Percentiles rank a stretch among this genome's conserved stretches.
Conservation (phyloP, 148 eudicot genomes). For the Bassia scoparia region DNA sequence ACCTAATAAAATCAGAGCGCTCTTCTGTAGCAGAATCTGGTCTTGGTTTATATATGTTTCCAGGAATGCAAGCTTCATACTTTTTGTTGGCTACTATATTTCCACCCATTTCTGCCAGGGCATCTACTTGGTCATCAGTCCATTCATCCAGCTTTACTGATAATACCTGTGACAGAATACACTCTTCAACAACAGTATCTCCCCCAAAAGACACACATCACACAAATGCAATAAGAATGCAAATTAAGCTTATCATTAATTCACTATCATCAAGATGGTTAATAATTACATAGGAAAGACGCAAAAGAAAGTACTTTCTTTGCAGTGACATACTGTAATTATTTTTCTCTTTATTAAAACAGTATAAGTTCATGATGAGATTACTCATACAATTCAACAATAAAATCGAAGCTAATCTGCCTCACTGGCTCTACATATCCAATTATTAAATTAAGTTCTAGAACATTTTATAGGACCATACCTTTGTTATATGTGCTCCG, state of each 20-base stretch:
- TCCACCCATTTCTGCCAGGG: slow-evolving; percentile 71
- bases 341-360: too few relatives aligned
- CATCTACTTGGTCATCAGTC: slow-evolving; percentile 78
- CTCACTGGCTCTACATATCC: slow-evolving; percentile 1
- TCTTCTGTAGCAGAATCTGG: slow-evolving; percentile 74
- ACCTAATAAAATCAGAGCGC: slow-evolving; percentile 87
- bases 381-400: neutral
- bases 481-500: slow-evolving; percentile 95
- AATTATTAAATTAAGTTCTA: neutral
- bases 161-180: slow-evolving; percentile 47
- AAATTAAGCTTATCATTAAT: too few relatives aligned
- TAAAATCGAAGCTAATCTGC: neutral
- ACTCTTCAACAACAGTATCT: too few relatives aligned
- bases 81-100: slow-evolving; percentile 63
- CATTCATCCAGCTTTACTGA: slow-evolving; percentile 89
- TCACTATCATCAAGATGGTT: neutral
- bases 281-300: neutral
- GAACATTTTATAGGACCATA: slow-evolving; percentile 15
- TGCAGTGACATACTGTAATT: neutral
- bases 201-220: too few relatives aligned
- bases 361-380: too few relatives aligned
- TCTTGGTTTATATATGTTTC: slow-evolving; percentile 50
- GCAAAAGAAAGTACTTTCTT: neutral
- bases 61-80: slow-evolving; percentile 74
- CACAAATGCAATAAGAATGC: too few relatives aligned